Percentiles rank a stretch among this genome's conserved stretches.
Conservation (phyloP, 129 eudicot species). For the Rutidosis leptorrhynchoides region DNA sequence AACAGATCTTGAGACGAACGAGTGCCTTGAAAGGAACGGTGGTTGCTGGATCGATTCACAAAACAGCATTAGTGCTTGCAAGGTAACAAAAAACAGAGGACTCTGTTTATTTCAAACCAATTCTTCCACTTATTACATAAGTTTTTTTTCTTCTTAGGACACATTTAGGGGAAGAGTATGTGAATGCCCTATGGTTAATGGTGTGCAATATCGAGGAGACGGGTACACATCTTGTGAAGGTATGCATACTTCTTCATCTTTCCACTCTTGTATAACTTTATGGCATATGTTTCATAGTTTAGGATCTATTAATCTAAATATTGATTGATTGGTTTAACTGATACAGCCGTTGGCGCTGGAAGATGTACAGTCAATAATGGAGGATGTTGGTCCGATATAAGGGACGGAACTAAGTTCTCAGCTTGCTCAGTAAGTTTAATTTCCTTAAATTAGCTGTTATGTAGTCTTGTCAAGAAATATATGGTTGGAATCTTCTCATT, state of each 20-base stretch:
- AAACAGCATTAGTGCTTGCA: slow-evolving; percentile 75
- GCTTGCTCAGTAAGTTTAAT: slow-evolving; percentile 85
- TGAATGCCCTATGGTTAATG: slow-evolving; percentile 72
- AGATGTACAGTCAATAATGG: slow-evolving; percentile 78
- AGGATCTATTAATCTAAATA: background rate
- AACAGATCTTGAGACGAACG: slow-evolving; percentile 80
- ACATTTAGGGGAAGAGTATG: slow-evolving; percentile 93
- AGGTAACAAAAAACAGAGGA: slow-evolving; percentile 37
- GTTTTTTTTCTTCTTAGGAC: slow-evolving; percentile 41
- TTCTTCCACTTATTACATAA: background rate
- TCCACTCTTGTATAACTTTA: background rate
- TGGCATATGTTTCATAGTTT: background rate
- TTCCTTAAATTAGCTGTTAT: background rate
- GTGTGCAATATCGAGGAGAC: slow-evolving; percentile 91
- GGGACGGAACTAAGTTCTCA: slow-evolving; percentile 53
- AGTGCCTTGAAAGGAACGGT: slow-evolving; percentile 79
- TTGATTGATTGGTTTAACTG: slow-evolving; percentile 4
- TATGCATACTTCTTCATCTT: slow-evolving; percentile 13
- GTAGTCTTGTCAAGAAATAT: background rate
- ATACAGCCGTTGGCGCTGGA: slow-evolving; percentile 85
- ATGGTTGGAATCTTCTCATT: background rate
- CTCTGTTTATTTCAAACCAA: background rate
- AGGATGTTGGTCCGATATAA: slow-evolving; percentile 86
- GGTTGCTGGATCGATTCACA: slow-evolving; percentile 83
- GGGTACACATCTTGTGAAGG: slow-evolving; percentile 85